Percentiles rank a stretch among this genome's conserved stretches.
These are phyloP conservation scores for Conticribra weissflogii DNA, from an alignment of 108 stramenopile genomes.

Conservation along the genomic window DNA sequence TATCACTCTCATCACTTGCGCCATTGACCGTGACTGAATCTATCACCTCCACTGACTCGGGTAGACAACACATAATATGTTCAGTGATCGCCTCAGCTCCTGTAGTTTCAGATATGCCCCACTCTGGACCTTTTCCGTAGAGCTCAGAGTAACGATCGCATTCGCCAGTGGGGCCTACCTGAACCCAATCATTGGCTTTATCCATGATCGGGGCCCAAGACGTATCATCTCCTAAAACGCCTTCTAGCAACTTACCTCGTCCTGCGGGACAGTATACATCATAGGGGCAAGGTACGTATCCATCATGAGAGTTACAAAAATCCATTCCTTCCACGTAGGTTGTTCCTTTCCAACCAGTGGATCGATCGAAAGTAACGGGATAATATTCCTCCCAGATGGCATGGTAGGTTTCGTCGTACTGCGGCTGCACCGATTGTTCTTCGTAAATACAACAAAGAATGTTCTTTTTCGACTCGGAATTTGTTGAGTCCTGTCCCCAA, in stretches of 20 bases:
- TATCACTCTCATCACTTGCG: too few species aligned
- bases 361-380: slow-evolving; percentile 18
- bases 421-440: background rate
- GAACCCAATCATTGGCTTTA: background rate
- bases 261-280: slow-evolving; percentile 43
- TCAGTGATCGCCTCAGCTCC: background rate
- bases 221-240: slow-evolving; percentile 3
- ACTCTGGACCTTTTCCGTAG: background rate
- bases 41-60: too few species aligned
- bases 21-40: too few species aligned
- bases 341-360: slow-evolving; percentile 24
- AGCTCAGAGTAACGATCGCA: background rate
- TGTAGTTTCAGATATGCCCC: background rate
- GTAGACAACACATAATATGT: slow-evolving; percentile 8
- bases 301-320: slow-evolving; percentile 21
- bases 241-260: slow-evolving; percentile 12
- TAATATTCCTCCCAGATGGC: background rate
- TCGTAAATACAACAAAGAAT: slow-evolving; percentile 29
- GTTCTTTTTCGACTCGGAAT: slow-evolving; percentile 21
- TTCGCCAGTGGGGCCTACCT: background rate
- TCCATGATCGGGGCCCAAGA: background rate
- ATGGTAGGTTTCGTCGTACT: slow-evolving; percentile 6
- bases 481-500: slow-evolving; percentile 33
- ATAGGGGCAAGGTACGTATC: slow-evolving; percentile 35
- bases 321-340: slow-evolving; percentile 27